Evolutionary conservation across 225 moss, liverwort and hornwort species (phyloP).

Genomic region (Neckera pumila): DNA sequence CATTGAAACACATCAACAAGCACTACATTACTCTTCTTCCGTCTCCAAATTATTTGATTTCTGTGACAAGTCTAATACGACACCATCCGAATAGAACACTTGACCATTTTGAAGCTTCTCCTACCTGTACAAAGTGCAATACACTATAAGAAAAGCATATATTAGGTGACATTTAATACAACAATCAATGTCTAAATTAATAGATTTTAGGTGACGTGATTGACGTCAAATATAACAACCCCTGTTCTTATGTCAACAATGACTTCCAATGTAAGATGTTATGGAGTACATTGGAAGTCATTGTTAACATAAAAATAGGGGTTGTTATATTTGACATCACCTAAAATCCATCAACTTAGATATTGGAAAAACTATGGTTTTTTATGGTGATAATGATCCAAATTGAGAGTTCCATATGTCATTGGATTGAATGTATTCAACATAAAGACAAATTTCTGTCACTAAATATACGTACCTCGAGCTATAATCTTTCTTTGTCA

Average conservation of each 20-base stretch:
- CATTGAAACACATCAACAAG: not conserved
- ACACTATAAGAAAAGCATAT: no score
- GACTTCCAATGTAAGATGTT: no score
- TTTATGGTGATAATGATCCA: not conserved
- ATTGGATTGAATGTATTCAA: not conserved
- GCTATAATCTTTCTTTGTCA: accelerated
- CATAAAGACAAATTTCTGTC: not conserved
- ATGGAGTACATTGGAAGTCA: no score
- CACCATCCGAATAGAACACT: not conserved
- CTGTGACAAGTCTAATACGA: not conserved
- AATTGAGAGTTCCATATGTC: not conserved
- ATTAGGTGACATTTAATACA: no score
- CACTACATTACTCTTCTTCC: not conserved
- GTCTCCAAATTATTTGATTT: accelerated
- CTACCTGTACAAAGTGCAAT: accelerated
- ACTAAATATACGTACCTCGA: not conserved
- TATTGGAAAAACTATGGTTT: no score
- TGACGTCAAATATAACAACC: no score
- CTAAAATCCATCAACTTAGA: no score
- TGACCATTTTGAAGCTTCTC: not conserved
- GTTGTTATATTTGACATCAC: no score
- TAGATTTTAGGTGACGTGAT: no score
- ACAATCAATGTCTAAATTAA: no score
- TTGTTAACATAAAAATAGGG: no score
- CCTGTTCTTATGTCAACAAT: no score